Base-by-base conservation (phyloP, 2,329 filamentous ascomycete species). In the Cephalotrichum gorgonifer region DNA sequence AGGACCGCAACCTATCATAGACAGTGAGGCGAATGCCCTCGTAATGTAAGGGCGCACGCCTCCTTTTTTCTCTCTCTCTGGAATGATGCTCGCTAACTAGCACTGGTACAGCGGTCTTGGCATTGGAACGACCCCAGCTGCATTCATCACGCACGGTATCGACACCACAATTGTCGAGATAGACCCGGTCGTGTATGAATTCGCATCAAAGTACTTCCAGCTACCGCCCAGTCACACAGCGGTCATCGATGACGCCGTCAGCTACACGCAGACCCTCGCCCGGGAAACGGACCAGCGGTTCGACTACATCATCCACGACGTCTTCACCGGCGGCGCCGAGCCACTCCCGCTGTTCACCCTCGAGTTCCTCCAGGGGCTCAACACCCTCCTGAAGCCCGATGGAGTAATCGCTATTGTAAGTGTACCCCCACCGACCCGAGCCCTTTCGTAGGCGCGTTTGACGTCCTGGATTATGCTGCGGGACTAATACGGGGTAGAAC, bases 281-380 rank as follows among this genome's bases (percentile, higher is more conserved):
- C 59, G 66, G 46, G 56, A 66, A 26, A 57, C 69, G 50, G 62
- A 66, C 7, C 63, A 71, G 43, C 72, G 72, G 26, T 98, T 85
- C 63, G 85, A 96, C 68, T 97, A 95, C 69, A 93, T 98, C 60
- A 76, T 98, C 48, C 93, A 98, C 64, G 93, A 98, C 57, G 93
- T 98, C 23, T 98, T 98, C 64, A 98, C 93, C 1, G 93, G 93
- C 23, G 93, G 93, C 47, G 90, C 89, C 0, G 93, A 97, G 64
- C 93, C 93, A 1, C 80, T 90, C 3, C 74, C 83, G 7, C 78
- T 98, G 7, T 98, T 98, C 66, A 97, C 90, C 0, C 64, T 82
- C 5, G 85, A 93, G 57, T 97, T 98, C 59, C 68, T 98, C 41
- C 66, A 76, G 47, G 80, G 84, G 5, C 72, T 98, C 2, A 70